Evolutionary conservation across 192 early-diverging fungal species (phyloP).

Genomic region (Jimgerdemannia flammicorona): DNA sequence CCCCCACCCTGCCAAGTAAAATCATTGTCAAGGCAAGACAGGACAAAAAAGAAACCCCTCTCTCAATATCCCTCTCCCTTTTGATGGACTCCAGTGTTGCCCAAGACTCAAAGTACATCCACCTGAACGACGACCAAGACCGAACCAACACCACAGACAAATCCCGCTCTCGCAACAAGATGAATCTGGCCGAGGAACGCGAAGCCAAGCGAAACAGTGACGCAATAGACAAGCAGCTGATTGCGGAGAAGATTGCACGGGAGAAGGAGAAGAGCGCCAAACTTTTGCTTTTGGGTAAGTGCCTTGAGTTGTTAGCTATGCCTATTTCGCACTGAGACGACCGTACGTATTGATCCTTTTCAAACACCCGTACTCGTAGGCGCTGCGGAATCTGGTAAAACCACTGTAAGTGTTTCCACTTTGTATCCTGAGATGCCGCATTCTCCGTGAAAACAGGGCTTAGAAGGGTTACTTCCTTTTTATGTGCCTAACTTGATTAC

Average conservation of each 20-base stretch:
- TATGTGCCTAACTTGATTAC: constrained; percentile 11
- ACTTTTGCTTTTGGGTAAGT: constrained; percentile 12
- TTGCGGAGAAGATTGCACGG: constrained; percentile 2
- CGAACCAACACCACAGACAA: background rate
- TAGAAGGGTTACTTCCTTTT: too few relatives aligned
- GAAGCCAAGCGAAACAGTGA: constrained; percentile 6
- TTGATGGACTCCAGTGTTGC: too few relatives aligned
- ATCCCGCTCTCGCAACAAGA: background rate
- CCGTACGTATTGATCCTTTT: background rate
- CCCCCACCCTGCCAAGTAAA: too few relatives aligned
- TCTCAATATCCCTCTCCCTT: too few relatives aligned
- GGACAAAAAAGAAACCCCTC: too few relatives aligned
- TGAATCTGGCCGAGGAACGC: constrained; percentile 1
- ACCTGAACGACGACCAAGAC: background rate
- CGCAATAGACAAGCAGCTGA: constrained; percentile 3
- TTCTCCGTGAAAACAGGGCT: constrained; percentile 17
- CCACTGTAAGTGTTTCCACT: constrained; percentile 15
- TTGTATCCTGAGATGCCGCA: constrained; percentile 18
- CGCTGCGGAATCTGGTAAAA: constrained; percentile 46
- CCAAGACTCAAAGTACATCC: background rate
- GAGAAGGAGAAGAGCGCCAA: constrained; percentile 9
- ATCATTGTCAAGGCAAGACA: too few relatives aligned
- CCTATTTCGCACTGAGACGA: background rate
- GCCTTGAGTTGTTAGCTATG: background rate
- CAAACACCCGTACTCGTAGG: constrained; percentile 11